These are phyloP conservation scores for Annulohypoxylon bovei DNA, from an alignment of 495 filamentous ascomycete species.

Conservation along the genomic window DNA sequence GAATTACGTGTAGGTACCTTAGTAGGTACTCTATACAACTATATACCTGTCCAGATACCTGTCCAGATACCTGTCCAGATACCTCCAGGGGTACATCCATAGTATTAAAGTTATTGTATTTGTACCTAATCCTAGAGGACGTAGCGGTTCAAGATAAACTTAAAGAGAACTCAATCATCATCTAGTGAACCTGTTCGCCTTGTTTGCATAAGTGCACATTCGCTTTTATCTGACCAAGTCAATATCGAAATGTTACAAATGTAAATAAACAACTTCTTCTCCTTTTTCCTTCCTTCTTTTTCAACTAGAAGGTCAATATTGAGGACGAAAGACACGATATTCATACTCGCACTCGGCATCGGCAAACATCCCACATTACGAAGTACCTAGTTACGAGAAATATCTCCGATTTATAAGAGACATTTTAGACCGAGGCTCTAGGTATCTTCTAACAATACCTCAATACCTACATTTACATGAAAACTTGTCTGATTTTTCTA, in stretches of 20 bases:
- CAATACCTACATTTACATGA: background rate
- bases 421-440: background rate
- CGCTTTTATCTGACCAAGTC: background rate
- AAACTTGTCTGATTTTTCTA: background rate
- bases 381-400: background rate
- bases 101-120: too few species aligned
- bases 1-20: too few species aligned
- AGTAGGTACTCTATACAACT: too few species aligned
- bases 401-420: slow-evolving; percentile 7
- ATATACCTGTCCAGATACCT: too few species aligned
- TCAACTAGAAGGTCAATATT: background rate
- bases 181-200: background rate
- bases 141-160: too few species aligned
- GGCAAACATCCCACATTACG: background rate
- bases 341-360: background rate
- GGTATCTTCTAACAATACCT: background rate
- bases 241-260: background rate
- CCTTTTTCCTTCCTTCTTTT: background rate
- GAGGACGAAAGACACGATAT: background rate
- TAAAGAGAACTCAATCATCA: background rate
- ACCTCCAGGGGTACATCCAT: too few species aligned
- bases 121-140: too few species aligned
- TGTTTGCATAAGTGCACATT: background rate
- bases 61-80: too few species aligned
- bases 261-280: background rate